Base-by-base conservation (phyloP, 1,284 basidiomycete genomes). In the Pseudozyma tsukubaensis region DNA sequence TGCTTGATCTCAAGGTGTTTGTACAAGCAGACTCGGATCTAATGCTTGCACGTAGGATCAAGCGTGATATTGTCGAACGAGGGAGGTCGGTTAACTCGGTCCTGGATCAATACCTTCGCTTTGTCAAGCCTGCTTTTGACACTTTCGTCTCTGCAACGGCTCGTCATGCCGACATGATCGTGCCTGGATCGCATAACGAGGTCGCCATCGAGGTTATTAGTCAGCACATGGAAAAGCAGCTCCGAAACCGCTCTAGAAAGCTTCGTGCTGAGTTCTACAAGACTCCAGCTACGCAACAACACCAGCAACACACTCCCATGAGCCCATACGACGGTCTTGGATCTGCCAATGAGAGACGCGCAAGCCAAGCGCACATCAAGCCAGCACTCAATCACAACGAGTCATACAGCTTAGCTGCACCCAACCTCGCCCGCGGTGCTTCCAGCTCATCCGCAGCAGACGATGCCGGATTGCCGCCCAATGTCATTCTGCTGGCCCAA, bases 31-130 rank as follows among this genome's bases (percentile, higher is more conserved):
- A 98, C 83, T 92, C 94, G 3, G 96, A 99, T 84, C 86, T 98
- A 13, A 99, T 99, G 96, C 90, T 99, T 45, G 94, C 96, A 3
- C 89, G 96, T 52, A 90, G 96, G 37, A 92, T 99, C 66, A 88
- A 89, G 72, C 88, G 96, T 60, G 96, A 99, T 80, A 89, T 93
- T 8, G 89, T 90, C 73, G 94, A 99, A 84, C 89, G 96, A 43
- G 94, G 93, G 0, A 87, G 96, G 63, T 90, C 89, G 66, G 91
- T 97, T 0, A 89, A 91, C 0, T 94, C 95, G 3, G 89, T 97
- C 53, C 87, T 99, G 14, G 91, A 95, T 78, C 96, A 98, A 90
- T 94, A 96, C 80, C 88, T 96, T 37, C 91, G 93, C 49, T 96
- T 92, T 81, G 95, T 97, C 77, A 83, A 83, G 83, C 93, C 92